These are phyloP conservation scores for Stentor roeselii DNA, from an alignment of 73 alveolate genomes.

Conservation along the genomic window DNA sequence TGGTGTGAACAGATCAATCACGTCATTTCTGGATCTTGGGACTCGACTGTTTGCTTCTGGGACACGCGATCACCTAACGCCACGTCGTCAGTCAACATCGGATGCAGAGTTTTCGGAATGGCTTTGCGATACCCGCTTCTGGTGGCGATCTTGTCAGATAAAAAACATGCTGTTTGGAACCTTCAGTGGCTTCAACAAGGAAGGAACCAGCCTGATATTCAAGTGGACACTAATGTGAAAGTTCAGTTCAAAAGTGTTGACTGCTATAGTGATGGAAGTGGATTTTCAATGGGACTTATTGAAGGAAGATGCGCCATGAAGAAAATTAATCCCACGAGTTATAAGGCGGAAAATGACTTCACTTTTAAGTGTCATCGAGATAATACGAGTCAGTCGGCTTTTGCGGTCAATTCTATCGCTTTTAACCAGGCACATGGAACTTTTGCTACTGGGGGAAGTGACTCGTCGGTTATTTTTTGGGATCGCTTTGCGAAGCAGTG, in stretches of 20 bases:
- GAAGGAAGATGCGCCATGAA: conserved; percentile 31
- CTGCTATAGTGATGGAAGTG: conserved; percentile 21
- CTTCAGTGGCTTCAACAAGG: background rate
- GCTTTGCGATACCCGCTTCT: background rate
- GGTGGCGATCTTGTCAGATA: conserved; percentile 13
- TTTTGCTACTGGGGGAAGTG: conserved; percentile 32
- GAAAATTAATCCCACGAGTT: conserved; percentile 3
- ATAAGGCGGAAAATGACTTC: conserved; percentile 13
- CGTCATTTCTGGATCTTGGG: conserved; percentile 17
- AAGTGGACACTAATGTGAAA: background rate
- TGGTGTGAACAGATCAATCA: background rate
- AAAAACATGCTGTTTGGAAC: conserved; percentile 1
- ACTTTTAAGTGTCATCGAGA: conserved; percentile 30
- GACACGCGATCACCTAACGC: conserved; percentile 1
- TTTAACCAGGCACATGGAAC: conserved; percentile 21
- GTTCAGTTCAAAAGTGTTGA: background rate
- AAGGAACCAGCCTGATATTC: background rate
- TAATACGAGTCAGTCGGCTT: background rate
- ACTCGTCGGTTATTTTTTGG: conserved; percentile 16
- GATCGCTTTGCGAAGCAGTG: conserved; percentile 20
- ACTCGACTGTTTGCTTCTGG: conserved; percentile 20
- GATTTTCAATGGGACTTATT: conserved; percentile 30
- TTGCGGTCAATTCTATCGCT: background rate
- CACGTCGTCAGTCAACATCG: background rate
- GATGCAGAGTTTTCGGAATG: conserved; percentile 21